phyloP scores from a whole-genome alignment of 2,329 filamentous ascomycete species.

The Clonostachys sp. region DNA sequence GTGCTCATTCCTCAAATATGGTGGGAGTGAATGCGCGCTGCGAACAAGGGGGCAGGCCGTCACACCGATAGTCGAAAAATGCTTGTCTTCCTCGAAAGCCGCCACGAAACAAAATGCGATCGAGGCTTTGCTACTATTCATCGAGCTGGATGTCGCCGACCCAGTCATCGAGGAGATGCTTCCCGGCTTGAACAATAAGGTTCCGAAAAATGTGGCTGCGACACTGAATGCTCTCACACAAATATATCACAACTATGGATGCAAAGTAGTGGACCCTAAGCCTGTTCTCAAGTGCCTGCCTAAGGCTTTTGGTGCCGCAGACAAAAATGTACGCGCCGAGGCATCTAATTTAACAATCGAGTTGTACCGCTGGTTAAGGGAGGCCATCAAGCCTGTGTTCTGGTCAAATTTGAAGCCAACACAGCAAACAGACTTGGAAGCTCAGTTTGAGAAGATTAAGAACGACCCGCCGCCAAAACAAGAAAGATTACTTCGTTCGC shows the following conservation, averaged over 20 bases:
- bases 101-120: slow-evolving; percentile 83
- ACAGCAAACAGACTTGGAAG: slow-evolving; percentile 90
- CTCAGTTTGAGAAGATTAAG: slow-evolving; percentile 90
- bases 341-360: slow-evolving; percentile 89
- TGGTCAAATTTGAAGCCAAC: slow-evolving; percentile 94
- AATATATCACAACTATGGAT: slow-evolving; percentile 91
- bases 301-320: slow-evolving; percentile 90
- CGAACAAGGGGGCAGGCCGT: slow-evolving; percentile 75
- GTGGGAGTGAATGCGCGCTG: slow-evolving; percentile 72
- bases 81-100: slow-evolving; percentile 79
- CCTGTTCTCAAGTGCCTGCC: slow-evolving; percentile 82
- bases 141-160: slow-evolving; percentile 82
- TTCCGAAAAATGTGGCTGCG: slow-evolving; percentile 76
- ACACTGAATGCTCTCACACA: slow-evolving; percentile 72
- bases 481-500: slow-evolving; percentile 79
- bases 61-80: slow-evolving; percentile 82
- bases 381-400: slow-evolving; percentile 97
- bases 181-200: slow-evolving; percentile 78
- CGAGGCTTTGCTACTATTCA: slow-evolving; percentile 81
- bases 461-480: slow-evolving; percentile 84
- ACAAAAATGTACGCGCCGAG: slow-evolving; percentile 96
- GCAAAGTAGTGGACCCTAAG: slow-evolving; percentile 91
- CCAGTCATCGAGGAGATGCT: slow-evolving; percentile 89
- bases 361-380: slow-evolving; percentile 92
- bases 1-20: slow-evolving; percentile 89